Conservation (phyloP, 1,284 basidiomycete genomes). For the Anthracocystis panici-leucophaei region DNA sequence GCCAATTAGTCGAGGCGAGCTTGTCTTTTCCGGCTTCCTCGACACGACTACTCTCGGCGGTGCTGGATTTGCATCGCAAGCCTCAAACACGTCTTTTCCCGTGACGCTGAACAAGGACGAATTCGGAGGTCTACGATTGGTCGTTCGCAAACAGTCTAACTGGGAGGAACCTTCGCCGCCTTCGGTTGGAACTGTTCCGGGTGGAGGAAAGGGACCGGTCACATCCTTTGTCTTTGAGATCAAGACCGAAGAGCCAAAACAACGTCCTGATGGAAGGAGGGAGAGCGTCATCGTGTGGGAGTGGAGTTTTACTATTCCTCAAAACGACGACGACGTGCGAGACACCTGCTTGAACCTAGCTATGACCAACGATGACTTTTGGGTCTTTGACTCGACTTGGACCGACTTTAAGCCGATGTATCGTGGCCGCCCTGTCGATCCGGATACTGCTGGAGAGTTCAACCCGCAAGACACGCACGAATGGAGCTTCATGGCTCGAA, state of each 20-base stretch:
- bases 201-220: conserved; percentile 52
- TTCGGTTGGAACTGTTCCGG: conserved; percentile 13
- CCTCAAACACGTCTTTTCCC: conserved; percentile 57
- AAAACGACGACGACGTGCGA: neutral
- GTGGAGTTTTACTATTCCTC: conserved; percentile 66
- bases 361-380: conserved; percentile 36
- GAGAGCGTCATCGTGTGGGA: conserved; percentile 72
- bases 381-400: conserved; percentile 67
- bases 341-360: conserved; percentile 14
- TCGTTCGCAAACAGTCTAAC: conserved; percentile 31
- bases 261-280: conserved; percentile 68
- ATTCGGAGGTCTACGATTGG: conserved; percentile 43
- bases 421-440: conserved; percentile 70
- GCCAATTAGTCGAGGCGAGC: conserved; percentile 34
- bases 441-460: conserved; percentile 41
- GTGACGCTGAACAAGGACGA: conserved; percentile 28
- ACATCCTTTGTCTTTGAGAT: conserved; percentile 70
- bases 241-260: conserved; percentile 69
- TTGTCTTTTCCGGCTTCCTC: conserved; percentile 58
- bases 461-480: conserved; percentile 42
- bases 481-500: conserved; percentile 62
- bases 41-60: conserved; percentile 72
- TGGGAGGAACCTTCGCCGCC: conserved; percentile 21
- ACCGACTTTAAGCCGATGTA: conserved; percentile 71
- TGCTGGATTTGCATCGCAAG: conserved; percentile 73